These are phyloP conservation scores for Ichthyophthirius multifiliis DNA, from an alignment of 169 alveolate genomes.

Conservation along the genomic window DNA sequence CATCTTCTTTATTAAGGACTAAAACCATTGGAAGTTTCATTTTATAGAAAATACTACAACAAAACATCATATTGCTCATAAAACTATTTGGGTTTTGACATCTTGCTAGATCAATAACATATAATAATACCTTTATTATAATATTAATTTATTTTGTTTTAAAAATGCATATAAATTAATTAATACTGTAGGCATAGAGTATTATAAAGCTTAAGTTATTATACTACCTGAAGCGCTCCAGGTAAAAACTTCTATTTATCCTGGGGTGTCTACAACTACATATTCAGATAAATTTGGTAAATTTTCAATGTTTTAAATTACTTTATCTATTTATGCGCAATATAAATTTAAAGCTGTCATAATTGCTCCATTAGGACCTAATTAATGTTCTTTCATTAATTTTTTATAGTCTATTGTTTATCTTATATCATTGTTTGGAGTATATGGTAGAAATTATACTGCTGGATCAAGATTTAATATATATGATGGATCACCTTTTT, in stretches of 20 bases:
- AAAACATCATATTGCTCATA: slow-evolving; percentile 42
- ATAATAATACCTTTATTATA: slow-evolving; percentile 9
- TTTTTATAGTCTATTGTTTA: slow-evolving; percentile 73
- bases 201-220: slow-evolving; percentile 63
- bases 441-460: slow-evolving; percentile 55
- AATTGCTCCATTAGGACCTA: slow-evolving; percentile 85
- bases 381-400: slow-evolving; percentile 61
- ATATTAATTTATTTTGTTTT: background rate
- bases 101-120: slow-evolving; percentile 34
- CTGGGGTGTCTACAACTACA: slow-evolving; percentile 81
- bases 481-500: slow-evolving; percentile 46
- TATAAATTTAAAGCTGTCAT: slow-evolving; percentile 76
- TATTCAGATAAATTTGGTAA: slow-evolving; percentile 43
- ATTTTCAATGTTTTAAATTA: slow-evolving; percentile 50
- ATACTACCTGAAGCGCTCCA: slow-evolving; percentile 78
- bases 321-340: slow-evolving; percentile 70
- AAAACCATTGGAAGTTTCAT: slow-evolving; percentile 68
- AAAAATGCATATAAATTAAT: slow-evolving; percentile 50
- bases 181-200: slow-evolving; percentile 58
- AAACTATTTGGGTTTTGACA: slow-evolving; percentile 41
- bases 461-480: slow-evolving; percentile 83
- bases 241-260: slow-evolving; percentile 79
- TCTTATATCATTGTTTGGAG: slow-evolving; percentile 74
- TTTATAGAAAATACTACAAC: slow-evolving; percentile 68
- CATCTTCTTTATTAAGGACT: slow-evolving; percentile 71